A percentile compares a stretch with the other conserved stretches of the same genome.
Evolutionary conservation across 2,329 filamentous ascomycete species (phyloP).

Genomic region (Ilyonectria destructans): DNA sequence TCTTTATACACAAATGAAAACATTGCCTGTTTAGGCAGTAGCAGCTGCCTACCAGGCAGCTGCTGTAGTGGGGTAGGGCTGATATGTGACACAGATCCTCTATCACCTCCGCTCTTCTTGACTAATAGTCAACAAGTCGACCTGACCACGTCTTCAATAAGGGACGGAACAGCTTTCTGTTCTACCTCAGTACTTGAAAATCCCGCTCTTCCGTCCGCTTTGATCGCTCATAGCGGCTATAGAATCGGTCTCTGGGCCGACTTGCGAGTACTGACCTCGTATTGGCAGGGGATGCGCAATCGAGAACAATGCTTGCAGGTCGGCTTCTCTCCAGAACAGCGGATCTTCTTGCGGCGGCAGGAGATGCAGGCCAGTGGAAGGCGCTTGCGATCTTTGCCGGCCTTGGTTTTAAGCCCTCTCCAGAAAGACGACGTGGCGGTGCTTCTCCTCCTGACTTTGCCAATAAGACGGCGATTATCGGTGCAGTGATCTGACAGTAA

Average conservation of each 20-base stretch:
- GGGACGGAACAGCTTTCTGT: too few relatives aligned
- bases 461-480: conserved; percentile 70
- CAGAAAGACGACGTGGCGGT: conserved; percentile 75
- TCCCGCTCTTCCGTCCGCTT: conserved; percentile 95
- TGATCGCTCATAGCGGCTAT: conserved; percentile 97
- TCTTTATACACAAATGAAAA: too few relatives aligned
- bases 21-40: too few relatives aligned
- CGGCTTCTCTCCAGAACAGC: conserved; percentile 97
- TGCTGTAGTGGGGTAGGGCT: too few relatives aligned
- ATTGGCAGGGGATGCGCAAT: conserved; percentile 94
- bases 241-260: conserved; percentile 98
- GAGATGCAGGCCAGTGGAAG: conserved; percentile 97
- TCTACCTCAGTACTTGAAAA: too few relatives aligned
- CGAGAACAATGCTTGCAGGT: conserved; percentile 96
- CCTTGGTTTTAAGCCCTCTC: conserved; percentile 91
- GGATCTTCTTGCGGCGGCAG: conserved; percentile 96
- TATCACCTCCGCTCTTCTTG: too few relatives aligned
- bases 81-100: too few relatives aligned
- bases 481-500: conserved; percentile 63
- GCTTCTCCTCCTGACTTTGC: conserved; percentile 72
- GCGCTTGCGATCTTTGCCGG: conserved; percentile 95
- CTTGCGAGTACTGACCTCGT: conserved; percentile 96
- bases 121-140: too few relatives aligned
- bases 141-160: too few relatives aligned
- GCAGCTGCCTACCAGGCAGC: too few relatives aligned